Conservation (phyloP, 805 yeast species). For the Zygotorulaspora danielsina region DNA sequence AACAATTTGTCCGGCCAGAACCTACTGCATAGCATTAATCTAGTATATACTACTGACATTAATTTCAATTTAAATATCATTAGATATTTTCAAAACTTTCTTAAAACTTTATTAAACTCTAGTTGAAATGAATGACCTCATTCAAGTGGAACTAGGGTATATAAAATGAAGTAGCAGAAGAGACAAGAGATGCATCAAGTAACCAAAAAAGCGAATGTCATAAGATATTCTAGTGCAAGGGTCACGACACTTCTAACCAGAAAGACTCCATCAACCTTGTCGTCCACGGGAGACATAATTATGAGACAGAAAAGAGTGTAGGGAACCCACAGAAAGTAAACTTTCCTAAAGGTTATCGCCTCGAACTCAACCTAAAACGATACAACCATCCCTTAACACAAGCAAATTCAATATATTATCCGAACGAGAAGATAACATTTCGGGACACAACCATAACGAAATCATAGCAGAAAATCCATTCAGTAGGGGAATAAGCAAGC, state of each 20-base stretch:
- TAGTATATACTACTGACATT: too few relatives aligned
- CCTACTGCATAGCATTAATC: conserved; percentile 3
- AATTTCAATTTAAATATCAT: too few relatives aligned
- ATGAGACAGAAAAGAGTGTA: background rate
- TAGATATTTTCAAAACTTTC: too few relatives aligned
- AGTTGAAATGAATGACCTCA: conserved; percentile 29
- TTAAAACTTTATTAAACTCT: too few relatives aligned
- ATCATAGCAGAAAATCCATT: background rate
- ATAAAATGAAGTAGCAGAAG: conserved; percentile 19
- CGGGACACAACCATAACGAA: background rate
- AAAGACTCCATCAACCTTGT: conserved; percentile 14
- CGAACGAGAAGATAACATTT: background rate
- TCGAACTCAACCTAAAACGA: conserved; percentile 5
- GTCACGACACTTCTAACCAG: conserved; percentile 30
- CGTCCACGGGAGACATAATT: background rate
- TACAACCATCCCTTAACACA: background rate
- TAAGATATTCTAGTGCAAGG: conserved; percentile 25
- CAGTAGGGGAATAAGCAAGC: conserved; percentile 35
- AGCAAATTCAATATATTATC: background rate
- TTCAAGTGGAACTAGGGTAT: conserved; percentile 18
- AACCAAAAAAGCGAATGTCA: conserved; percentile 14
- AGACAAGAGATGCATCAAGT: conserved; percentile 32
- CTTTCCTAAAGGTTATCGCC: conserved; percentile 6
- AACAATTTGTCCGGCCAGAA: conserved; percentile 6
- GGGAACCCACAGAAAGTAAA: conserved; percentile 9